Evolutionary conservation across 1,284 basidiomycete genomes (phyloP).

Genomic region (Ustilago curta): DNA sequence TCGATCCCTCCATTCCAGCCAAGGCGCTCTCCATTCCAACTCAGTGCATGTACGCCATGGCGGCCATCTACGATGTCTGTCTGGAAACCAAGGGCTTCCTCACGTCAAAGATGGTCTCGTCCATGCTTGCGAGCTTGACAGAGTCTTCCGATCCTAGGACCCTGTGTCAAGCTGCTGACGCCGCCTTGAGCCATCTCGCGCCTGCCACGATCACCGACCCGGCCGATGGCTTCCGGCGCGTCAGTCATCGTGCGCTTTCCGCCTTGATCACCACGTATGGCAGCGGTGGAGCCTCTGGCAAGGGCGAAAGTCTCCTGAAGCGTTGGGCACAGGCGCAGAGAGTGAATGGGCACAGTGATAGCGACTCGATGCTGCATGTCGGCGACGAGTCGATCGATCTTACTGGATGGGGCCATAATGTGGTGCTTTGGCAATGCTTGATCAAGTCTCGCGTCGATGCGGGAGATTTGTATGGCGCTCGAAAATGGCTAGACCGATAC

Average conservation of each 20-base stretch:
- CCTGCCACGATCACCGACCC: background rate
- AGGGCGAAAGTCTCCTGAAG: constrained; percentile 22
- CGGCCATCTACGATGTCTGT: constrained; percentile 38
- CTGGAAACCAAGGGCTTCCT: constrained; percentile 10
- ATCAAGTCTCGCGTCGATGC: constrained; percentile 26
- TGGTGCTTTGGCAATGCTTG: constrained; percentile 30
- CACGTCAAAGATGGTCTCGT: constrained; percentile 31
- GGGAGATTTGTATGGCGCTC: constrained; percentile 24
- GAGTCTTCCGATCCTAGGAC: constrained; percentile 11
- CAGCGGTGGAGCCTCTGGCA: constrained; percentile 7
- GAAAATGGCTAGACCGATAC: constrained; percentile 37
- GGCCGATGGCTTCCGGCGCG: constrained; percentile 2
- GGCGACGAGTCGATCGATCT: constrained; percentile 15
- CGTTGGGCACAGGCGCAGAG: constrained; percentile 33
- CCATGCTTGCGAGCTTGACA: constrained; percentile 29
- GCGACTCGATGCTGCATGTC: constrained; percentile 4
- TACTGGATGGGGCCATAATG: constrained; percentile 36
- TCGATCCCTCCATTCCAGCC: constrained; percentile 26
- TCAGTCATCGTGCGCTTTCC: constrained; percentile 26
- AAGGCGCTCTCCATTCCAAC: constrained; percentile 29
- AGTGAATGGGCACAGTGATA: background rate
- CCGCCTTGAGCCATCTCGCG: constrained; percentile 14
- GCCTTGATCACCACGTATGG: constrained; percentile 34
- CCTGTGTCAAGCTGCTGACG: constrained; percentile 16
- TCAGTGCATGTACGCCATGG: constrained; percentile 49